These are phyloP conservation scores for Pythium volutum DNA, from an alignment of 352 stramenopile species.

Conservation along the genomic window DNA sequence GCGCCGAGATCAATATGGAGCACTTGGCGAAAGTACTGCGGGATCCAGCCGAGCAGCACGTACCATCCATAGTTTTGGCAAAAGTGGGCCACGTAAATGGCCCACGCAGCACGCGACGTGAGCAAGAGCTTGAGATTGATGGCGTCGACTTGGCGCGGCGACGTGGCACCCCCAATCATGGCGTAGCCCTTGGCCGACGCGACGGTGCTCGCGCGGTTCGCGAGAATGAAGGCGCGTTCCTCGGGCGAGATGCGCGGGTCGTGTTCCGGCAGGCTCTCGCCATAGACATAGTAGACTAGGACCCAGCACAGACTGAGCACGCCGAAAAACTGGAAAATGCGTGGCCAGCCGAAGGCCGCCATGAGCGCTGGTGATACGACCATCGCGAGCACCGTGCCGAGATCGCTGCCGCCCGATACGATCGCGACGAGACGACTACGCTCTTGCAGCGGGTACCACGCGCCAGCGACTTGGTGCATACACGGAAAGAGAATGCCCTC, in stretches of 20 bases:
- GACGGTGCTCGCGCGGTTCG: constrained; percentile 43
- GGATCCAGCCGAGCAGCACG: constrained; percentile 83
- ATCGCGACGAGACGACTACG: constrained; percentile 76
- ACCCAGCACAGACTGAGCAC: constrained; percentile 78
- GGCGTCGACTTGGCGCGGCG: constrained; percentile 21
- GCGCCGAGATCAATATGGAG: constrained; percentile 75
- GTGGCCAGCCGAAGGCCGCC: constrained; percentile 54
- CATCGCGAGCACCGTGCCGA: constrained; percentile 79
- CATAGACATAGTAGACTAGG: constrained; percentile 49
- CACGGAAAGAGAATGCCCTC: constrained; percentile 87
- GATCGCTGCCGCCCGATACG: constrained; percentile 74
- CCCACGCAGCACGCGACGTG: constrained; percentile 65
- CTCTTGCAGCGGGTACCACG: constrained; percentile 82
- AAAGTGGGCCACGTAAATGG: constrained; percentile 83
- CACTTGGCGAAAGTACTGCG: constrained; percentile 81
- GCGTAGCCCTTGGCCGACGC: constrained; percentile 17
- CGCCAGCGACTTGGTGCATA: constrained; percentile 84
- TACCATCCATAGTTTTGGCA: constrained; percentile 90
- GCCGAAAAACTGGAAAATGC: constrained; percentile 78
- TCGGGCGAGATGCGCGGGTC: constrained; percentile 57
- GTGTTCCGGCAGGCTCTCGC: constrained; percentile 60
- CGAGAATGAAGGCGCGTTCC: constrained; percentile 63
- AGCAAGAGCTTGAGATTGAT: constrained; percentile 74
- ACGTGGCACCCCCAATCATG: constrained; percentile 1
- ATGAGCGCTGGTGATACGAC: constrained; percentile 74